Evolutionary conservation across 768 basidiomycete species (phyloP), one percentile per base, ranked within the genome.

Genomic region (Rhizopogon rudus): DNA sequence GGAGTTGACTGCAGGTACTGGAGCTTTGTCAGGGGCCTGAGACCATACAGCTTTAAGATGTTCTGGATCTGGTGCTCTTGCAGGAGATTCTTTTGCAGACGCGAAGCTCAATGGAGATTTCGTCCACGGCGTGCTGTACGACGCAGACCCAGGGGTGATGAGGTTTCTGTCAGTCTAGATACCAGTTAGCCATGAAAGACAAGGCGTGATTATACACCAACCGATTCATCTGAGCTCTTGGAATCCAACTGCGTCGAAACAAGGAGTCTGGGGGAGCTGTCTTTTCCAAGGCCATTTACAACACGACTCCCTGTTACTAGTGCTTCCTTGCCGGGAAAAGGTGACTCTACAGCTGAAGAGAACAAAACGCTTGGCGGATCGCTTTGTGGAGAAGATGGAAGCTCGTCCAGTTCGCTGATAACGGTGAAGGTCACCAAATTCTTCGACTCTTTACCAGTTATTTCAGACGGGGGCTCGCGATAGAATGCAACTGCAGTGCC

Each of bases 21-120:
- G 81, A n/a, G 83, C 76, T 67, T 87, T 86, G 66, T 84, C 83
- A 4, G 90, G 79, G 5, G 86, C 79, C 63, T 90, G 86, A 17
- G 88, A 88, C 88, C 91, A 93, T 7, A 93, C 81, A 22, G 87
- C 85, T 69, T 88, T 92, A 51, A 93, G 73, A 60, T 89, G 89
- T 63, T 91, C 90, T n/a, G 87, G 86, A 66, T 91, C 88, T 6
- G 88, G 87, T 40, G 77, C 78, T 51, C 87, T 78, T 40, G 81
- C 79, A 14, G 86, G 77, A 8, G 84, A 81, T 37, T 91, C 88
- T 66, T 90, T 91, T 48, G 80, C 65, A 49, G 48, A 49, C 9
- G 82, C 66, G 51, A 86, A 74, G 59, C 71, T 80, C 57, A 84
- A 63, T 44, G 72, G 67, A 8, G 76, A 76, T 62, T 80, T 78